Evolutionary conservation across 148 eudicot genomes (phyloP).

Genomic region (Fagopyrum homotropicum): DNA sequence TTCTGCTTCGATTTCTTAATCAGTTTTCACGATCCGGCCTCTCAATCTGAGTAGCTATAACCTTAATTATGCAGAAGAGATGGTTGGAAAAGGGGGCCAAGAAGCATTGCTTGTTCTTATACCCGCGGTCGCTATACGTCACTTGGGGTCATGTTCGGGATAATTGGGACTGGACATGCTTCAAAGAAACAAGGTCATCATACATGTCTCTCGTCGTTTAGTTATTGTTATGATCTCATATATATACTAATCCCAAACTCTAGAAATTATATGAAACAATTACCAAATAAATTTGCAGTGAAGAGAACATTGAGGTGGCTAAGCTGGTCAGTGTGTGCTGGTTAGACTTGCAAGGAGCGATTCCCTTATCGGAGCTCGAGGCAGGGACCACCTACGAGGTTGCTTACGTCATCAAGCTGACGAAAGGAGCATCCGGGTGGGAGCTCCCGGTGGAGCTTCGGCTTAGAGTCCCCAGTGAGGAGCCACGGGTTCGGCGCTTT

Average conservation of each 20-base stretch:
- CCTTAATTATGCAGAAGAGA: constrained; percentile 19
- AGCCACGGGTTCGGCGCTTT: constrained; percentile 16
- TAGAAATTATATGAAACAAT: too few relatives aligned
- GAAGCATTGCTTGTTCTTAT: constrained; percentile 17
- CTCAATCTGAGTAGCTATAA: neutral
- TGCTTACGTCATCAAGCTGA: constrained; percentile 20
- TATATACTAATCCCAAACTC: too few relatives aligned
- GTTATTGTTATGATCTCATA: too few relatives aligned
- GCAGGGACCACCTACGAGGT: constrained; percentile 21
- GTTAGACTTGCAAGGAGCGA: constrained; percentile 25
- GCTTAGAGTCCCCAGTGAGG: constrained; percentile 17
- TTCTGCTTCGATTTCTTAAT: too few relatives aligned
- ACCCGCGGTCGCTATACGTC: constrained; percentile 18
- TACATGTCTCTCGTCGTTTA: neutral
- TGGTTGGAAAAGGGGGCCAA: constrained; percentile 21
- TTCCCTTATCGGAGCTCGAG: constrained; percentile 19
- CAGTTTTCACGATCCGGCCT: too few relatives aligned
- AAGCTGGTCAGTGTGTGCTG: constrained; percentile 25
- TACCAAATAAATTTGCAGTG: constrained; percentile 14
- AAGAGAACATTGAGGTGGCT: constrained; percentile 30
- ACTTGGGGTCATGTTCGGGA: constrained; percentile 19
- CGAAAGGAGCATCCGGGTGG: constrained; percentile 29
- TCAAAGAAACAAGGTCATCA: constrained; percentile 23
- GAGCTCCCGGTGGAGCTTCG: constrained; percentile 20
- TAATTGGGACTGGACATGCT: constrained; percentile 26